Evolutionary conservation across 1,284 basidiomycete genomes (phyloP).

Genomic region (Sanguinoderma infundibulare): DNA sequence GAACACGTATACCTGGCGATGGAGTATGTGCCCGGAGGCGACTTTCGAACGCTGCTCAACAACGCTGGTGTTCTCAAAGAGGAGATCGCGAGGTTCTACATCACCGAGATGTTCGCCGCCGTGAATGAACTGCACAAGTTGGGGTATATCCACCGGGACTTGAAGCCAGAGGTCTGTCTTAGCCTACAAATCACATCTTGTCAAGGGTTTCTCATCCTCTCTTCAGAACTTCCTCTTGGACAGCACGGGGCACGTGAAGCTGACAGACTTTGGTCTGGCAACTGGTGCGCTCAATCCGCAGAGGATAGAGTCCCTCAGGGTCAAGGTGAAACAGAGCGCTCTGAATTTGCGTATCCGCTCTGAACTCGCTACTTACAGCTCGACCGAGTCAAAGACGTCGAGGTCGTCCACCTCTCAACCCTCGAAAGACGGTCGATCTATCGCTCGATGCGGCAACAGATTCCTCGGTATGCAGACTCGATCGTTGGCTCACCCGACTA

Average conservation of each 20-base stretch:
- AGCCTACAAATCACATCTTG: too few relatives aligned
- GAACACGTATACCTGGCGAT: constrained; percentile 93
- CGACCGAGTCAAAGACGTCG: constrained; percentile 95
- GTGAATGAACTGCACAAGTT: constrained; percentile 93
- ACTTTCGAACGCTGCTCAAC: constrained; percentile 94
- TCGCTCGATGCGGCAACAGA: constrained; percentile 89
- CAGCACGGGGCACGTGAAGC: constrained; percentile 93
- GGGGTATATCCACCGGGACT: constrained; percentile 96
- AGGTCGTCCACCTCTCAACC: constrained; percentile 90
- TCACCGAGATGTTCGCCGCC: constrained; percentile 93
- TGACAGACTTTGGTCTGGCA: constrained; percentile 98
- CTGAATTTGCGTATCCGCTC: background rate
- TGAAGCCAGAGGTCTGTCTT: constrained; percentile 89
- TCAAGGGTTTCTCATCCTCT: background rate
- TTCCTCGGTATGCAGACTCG: constrained; percentile 95
- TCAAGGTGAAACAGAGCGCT: constrained; percentile 67
- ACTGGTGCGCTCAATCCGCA: constrained; percentile 96
- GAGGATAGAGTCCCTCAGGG: constrained; percentile 92
- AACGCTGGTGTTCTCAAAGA: constrained; percentile 97
- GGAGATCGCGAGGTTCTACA: constrained; percentile 94
- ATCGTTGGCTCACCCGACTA: constrained; percentile 99
- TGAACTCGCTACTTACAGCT: constrained; percentile 53
- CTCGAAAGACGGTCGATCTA: constrained; percentile 96
- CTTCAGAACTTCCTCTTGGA: constrained; percentile 97
- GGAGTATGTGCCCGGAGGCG: constrained; percentile 98